Conservation (phyloP, 495 filamentous ascomycete species). For the Schizothecium vesticola region DNA sequence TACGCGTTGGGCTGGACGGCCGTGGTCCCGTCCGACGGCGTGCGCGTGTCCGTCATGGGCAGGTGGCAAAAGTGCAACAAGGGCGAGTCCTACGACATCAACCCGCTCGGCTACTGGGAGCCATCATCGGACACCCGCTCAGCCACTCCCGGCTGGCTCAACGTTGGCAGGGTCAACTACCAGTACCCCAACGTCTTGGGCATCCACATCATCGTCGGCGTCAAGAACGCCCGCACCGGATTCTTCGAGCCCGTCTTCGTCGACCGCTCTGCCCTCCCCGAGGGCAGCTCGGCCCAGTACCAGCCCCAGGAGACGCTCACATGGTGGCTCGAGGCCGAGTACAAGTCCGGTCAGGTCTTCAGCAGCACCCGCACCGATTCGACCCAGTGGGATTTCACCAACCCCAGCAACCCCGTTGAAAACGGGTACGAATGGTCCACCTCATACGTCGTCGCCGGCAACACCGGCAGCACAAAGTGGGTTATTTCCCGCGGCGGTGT, state of each 20-base stretch:
- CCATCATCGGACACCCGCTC: not conserved
- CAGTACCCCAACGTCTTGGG: conserved; percentile 1
- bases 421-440: not conserved
- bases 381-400: not conserved
- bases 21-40: not conserved
- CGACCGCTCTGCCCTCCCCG: not conserved
- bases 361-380: not conserved
- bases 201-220: conserved; percentile 6
- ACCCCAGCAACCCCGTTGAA: not conserved
- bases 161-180: conserved; percentile 6
- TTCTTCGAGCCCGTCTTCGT: not conserved
- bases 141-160: conserved; percentile 7
- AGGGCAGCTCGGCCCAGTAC: not conserved
- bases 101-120: not conserved
- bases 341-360: not conserved
- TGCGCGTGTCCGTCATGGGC: not conserved
- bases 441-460: not conserved
- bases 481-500: too few relatives aligned
- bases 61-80: not conserved
- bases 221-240: not conserved
- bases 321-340: not conserved
- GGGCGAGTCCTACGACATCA: conserved; percentile 7
- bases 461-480: too few relatives aligned
- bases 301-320: conserved; percentile 6
- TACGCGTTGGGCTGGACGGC: conserved; percentile 4